Base-by-base conservation (phyloP, 1,284 basidiomycete genomes). In the Heterobasidion annosum region DNA sequence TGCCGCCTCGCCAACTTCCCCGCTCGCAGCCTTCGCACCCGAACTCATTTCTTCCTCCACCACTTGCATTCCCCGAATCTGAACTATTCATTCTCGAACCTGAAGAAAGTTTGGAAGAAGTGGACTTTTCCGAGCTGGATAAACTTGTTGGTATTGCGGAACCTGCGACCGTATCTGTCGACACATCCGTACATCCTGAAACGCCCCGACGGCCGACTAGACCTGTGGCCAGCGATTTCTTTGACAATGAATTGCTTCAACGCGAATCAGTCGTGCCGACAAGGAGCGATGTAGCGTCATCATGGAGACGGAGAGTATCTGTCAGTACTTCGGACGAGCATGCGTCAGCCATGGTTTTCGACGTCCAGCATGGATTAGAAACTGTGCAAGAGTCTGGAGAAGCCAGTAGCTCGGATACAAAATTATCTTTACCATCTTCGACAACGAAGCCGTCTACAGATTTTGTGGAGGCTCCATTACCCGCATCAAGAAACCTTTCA, bases 111-210 rank as follows among this genome's bases (percentile, higher is more conserved):
- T 72, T 90, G 3, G 87, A 90, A 62, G 77, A 88, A 13, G 75
- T 92, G 16, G 88, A 91, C 62, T 91, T 89, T 62, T 78, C 78
- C 10, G 87, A 92, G 51, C 72, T 91, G 65, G 83, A 75, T 44
- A 84, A 81, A 67, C 77, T 91, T 54, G 73, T 84, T 18, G 81
- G 78, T 34, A 68, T 70, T 16, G 65, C 64, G 16, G 48, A 63
- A 19, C 50, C 61, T 44, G 50, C 70, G 73, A 37, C 59, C 53
- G 3, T 13, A 46, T 33, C 48, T 19, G 34, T 32, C 51, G 48
- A 54, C 25, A 42, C 34, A 10, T 18, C 49, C 37, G 61, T 52
- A 19, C 56, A 67, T 19, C 19, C 55, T 32, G 34, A 51, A 46
- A 42, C 56, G 25, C 55, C 45, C 2, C 10, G 45, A 16, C 10